Evolutionary conservation across 495 filamentous ascomycete genomes (phyloP), one percentile per base, ranked within the genome.

Genomic region (Chaetomium tenue): DNA sequence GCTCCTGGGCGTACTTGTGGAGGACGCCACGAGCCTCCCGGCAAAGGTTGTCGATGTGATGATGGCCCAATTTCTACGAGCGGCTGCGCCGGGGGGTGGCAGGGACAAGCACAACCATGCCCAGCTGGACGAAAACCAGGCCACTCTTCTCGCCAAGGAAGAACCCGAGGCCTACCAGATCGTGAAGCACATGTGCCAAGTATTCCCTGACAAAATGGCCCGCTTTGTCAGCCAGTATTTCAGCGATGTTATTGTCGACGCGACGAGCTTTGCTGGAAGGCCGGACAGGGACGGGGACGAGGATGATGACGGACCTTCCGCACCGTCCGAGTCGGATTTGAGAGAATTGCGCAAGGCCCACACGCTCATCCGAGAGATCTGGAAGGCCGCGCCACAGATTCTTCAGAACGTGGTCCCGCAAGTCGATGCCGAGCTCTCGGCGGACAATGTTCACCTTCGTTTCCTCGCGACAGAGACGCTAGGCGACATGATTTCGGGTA

Each of bases 221-320:
- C 87, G 92, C 55, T 89, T 92, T 68, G 88, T 97, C 60, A 92
- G 91, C 66, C 92, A 95, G 71, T 99, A 97, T 72, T 99, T 99
- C 76, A 94, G 92, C 74, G 91, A 97, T 63, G 91, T 98, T 25
- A 93, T 99, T 60, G 85, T 97, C 52, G 91, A 97, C 68, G 88
- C 90, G 15, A 91, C 93, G 0, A 82, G 86, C 3, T 80, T 78
- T 46, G 75, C 71, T 18, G 77, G 78, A 1, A 77, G 79, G 47
- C 67, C 75, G 7, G 76, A 88, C 40, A 76, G 79, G 70, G 74
- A 79, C 48, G 82, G 85, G 9, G 90, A 89, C 59, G 89, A 89
- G 23, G 91, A 94, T 54, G 90, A 91, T 46, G 82, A 84, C 11
- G 78, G 67, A 16, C 75, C 78, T 7, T 73, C 77, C 46, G 87